These are phyloP conservation scores for Daedaleopsis nitida DNA, from an alignment of 768 basidiomycete genomes.

Conservation along the genomic window DNA sequence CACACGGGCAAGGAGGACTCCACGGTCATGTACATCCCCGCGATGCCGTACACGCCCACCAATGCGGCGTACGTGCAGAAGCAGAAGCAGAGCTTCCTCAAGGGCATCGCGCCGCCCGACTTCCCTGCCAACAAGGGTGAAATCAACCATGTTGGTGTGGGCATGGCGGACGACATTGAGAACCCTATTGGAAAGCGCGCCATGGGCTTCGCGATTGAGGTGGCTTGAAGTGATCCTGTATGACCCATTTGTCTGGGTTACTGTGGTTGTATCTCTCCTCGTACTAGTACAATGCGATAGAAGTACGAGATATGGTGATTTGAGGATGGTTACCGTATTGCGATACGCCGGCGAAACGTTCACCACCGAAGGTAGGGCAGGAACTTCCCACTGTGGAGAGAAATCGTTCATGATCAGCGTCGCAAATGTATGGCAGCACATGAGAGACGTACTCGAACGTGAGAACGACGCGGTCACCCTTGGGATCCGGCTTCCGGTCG, in stretches of 20 bases:
- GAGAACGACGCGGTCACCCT: conserved; percentile 76
- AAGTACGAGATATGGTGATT: not conserved
- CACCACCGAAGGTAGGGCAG: conserved; percentile 74
- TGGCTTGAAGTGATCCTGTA: conserved; percentile 10
- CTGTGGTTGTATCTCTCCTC: not conserved
- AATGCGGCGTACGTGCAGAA: conserved; percentile 62
- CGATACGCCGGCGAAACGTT: not conserved
- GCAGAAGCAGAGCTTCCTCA: conserved; percentile 64
- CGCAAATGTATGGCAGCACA: not conserved
- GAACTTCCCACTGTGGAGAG: conserved; percentile 65
- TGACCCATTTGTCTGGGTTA: too few relatives aligned
- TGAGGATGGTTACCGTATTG: not conserved
- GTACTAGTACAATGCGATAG: not conserved
- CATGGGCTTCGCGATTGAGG: conserved; percentile 45
- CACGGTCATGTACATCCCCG: conserved; percentile 77
- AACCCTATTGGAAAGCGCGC: conserved; percentile 37
- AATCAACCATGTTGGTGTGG: conserved; percentile 41
- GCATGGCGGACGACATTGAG: conserved; percentile 41
- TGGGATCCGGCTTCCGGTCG: conserved; percentile 70
- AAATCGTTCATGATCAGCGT: not conserved
- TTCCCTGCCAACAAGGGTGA: conserved; percentile 56
- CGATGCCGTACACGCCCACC: conserved; percentile 63
- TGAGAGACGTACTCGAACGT: conserved; percentile 70
- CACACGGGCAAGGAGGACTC: conserved; percentile 59
- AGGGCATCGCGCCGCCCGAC: conserved; percentile 68